Base-by-base conservation (phyloP, 345 rosid species). In the Rhodamnia argentea region DNA sequence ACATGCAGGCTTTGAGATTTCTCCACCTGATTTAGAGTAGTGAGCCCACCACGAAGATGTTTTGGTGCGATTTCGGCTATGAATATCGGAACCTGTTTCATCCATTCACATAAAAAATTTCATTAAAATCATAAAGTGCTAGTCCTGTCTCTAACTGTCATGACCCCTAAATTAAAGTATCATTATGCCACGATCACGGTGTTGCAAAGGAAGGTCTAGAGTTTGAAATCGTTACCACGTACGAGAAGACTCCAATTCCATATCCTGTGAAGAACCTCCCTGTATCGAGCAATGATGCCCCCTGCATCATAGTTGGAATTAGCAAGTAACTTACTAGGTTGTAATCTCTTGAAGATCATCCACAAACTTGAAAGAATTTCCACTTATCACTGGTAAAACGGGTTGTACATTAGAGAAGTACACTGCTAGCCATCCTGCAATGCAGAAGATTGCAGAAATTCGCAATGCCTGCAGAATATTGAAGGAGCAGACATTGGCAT, bases 31-130 rank as follows among this genome's bases (percentile, higher is more conserved):
- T 97, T 97, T 83, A 95, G 85, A 58, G 99, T 93, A 62, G 98
- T 94, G 62, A 97, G 97, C 62, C 96, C 97, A 85, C 99, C 98
- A 11, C 98, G 90, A 23, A 95, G 97, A 91, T 95, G 91, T 92
- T 92, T 95, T 14, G 99, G 99, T 11, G 99, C 90, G 86, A 97
- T 95, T 91, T 97, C 99, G 83, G 99, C 96, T 82, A 97, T 94
- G 85, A 88, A 97, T 54, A 97, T 91, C 5, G 98, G 99, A 14
- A 97, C 93, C 99, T 95, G 90, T 82, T 84, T 56, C 60, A 64
- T 52, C 16, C 53, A 20, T 15, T 37, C 16, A 8, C 55, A 82
- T 82, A n/a, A 24, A 15, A 42, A 10, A 10, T 27, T 82, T 37
- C 47, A 18, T 37, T 22, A 70, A 22, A 70, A 70, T 70, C 81